Base-by-base conservation (phyloP, 352 stramenopile genomes). In the Pythium phragmitis region DNA sequence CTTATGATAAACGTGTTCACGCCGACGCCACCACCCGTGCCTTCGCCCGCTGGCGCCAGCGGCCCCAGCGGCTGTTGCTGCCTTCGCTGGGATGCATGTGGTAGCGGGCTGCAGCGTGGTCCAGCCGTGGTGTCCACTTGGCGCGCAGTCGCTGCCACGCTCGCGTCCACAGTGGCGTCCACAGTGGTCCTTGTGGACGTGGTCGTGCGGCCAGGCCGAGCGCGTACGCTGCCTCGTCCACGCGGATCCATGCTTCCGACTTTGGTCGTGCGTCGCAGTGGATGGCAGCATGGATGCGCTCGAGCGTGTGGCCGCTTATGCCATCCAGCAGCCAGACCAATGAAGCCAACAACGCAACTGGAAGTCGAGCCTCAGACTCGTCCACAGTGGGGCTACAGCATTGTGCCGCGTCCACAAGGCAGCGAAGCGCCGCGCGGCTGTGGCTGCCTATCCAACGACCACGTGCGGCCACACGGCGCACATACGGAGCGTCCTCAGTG, bases 371-470 rank as follows among this genome's bases (percentile, higher is more conserved):
- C 3, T 17, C 28, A 12, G 45, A 30, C 2, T 12, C 46, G 7
- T 43, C 42, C 9, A 23, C 21, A 19, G 21, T 16, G 5, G 23
- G n/a, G 45, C 57, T 21, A 49, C 57, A 57, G 7, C 13, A 30
- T 23, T 50, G 21, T 3, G 58, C 58, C 3, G 21, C 36, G 48
- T 30, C 58, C 23, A 65, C 36, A 46, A 65, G 58, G 14, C 14
- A 33, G 1, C 23, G 47, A 13, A 65, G 48, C 21, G 58, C 47
- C 17, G 47, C 39, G 23, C 41, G 52, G 34, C 28, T 28, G n/a
- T 16, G 47, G 26, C 36, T 30, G 21, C 11, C 3, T 4, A 23
- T 42, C 4, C 37, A 8, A 8, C 47, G 17, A 19, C 48, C 6
- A 7, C 30, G 34, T 17, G 16, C 28, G 37, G 58, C 58, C 47